Conservation (phyloP, 2,329 filamentous ascomycete species). For the Aotearoamyces nothofagi region DNA sequence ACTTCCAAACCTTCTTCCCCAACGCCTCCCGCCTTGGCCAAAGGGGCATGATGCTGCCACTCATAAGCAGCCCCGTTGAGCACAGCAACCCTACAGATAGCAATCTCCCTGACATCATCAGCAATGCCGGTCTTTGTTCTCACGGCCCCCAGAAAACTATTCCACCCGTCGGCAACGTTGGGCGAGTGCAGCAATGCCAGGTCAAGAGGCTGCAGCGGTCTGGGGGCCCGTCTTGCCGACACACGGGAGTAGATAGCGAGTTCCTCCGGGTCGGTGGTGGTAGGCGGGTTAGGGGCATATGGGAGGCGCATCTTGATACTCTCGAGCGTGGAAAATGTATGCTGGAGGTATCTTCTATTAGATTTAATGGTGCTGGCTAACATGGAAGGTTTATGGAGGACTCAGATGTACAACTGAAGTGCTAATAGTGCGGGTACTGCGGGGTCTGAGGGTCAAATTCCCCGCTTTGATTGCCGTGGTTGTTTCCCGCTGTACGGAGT, state of each 20-base stretch:
- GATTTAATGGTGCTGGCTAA: too few relatives aligned
- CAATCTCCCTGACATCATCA: constrained; percentile 54
- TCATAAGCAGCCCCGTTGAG: constrained; percentile 77
- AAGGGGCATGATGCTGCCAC: constrained; percentile 65
- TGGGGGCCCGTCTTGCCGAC: constrained; percentile 46
- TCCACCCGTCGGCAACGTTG: constrained; percentile 62
- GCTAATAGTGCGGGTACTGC: too few relatives aligned
- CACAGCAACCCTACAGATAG: constrained; percentile 68
- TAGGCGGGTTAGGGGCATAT: constrained; percentile 40
- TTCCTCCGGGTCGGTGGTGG: constrained; percentile 28
- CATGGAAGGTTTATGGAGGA: too few relatives aligned
- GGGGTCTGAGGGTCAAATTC: too few relatives aligned
- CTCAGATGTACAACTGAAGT: too few relatives aligned
- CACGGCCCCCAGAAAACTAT: constrained; percentile 49
- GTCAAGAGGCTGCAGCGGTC: constrained; percentile 61
- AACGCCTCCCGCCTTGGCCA: constrained; percentile 20
- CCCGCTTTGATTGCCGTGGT: too few relatives aligned
- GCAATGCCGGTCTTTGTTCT: constrained; percentile 34
- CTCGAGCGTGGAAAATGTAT: too few relatives aligned
- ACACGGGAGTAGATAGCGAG: constrained; percentile 45
- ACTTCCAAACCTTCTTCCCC: constrained; percentile 14
- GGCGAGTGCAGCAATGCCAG: constrained; percentile 62
- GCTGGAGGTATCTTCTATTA: too few relatives aligned
- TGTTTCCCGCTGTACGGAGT: too few relatives aligned
- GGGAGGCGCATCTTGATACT: constrained; percentile 45